These are phyloP conservation scores for Xylaria scruposa DNA, from an alignment of 495 filamentous ascomycete genomes.

Conservation along the genomic window DNA sequence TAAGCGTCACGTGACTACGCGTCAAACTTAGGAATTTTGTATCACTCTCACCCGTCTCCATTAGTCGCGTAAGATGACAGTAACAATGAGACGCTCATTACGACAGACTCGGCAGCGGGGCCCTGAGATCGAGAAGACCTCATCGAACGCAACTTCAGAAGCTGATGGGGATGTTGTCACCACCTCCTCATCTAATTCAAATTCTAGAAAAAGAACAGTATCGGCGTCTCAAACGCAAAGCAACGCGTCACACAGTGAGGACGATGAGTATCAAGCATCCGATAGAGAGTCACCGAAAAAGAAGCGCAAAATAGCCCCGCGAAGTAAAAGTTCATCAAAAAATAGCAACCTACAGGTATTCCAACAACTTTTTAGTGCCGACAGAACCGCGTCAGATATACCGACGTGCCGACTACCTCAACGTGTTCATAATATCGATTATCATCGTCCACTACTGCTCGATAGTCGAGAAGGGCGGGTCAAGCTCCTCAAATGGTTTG, in stretches of 20 bases:
- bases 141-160: not conserved
- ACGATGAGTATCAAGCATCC: conserved; percentile 22
- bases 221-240: not conserved
- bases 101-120: conserved; percentile 11
- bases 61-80: not conserved
- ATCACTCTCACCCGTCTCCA: not conserved
- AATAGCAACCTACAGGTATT: not conserved
- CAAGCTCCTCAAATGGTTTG: conserved; percentile 51
- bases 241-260: conserved; percentile 19
- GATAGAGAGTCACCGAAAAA: conserved; percentile 15
- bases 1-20: conserved; percentile 24
- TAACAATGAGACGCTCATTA: conserved; percentile 25
- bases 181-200: not conserved
- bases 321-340: conserved; percentile 4
- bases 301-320: conserved; percentile 20
- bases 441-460: conserved; percentile 53
- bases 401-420: conserved; percentile 20
- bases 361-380: conserved; percentile 3
- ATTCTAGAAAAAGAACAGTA: conserved; percentile 10
- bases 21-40: not conserved
- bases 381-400: not conserved
- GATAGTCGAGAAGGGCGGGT: conserved; percentile 32
- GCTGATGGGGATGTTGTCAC: not conserved
- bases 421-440: conserved; percentile 35
- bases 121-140: not conserved